These are phyloP conservation scores for Thermomucor indicae-seudaticae DNA, from an alignment of 371 early-diverging fungal species.

Conservation along the genomic window DNA sequence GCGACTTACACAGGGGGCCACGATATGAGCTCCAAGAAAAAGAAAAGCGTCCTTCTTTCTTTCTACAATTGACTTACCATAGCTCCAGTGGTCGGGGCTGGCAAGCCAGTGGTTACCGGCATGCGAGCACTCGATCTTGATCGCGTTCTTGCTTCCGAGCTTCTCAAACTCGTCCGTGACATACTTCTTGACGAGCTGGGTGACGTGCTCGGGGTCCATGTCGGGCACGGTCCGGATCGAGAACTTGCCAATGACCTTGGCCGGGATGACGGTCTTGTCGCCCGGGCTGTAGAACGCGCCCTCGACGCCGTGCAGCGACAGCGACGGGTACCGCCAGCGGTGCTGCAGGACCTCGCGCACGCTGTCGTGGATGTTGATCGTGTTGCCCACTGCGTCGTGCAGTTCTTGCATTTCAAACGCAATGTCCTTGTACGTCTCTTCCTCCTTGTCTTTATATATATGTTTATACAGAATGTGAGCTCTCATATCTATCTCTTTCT, in stretches of 20 bases:
- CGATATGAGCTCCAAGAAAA: not conserved
- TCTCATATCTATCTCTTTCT: no score
- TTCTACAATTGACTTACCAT: conserved; percentile 44
- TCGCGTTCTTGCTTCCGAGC: conserved; percentile 81
- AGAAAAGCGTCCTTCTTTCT: not conserved
- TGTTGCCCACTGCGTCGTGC: conserved; percentile 75
- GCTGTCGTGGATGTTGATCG: conserved; percentile 71
- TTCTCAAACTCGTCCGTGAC: conserved; percentile 81
- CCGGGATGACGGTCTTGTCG: conserved; percentile 96
- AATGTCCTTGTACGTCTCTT: conserved; percentile 76
- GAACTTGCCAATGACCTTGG: conserved; percentile 95
- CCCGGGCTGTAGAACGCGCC: conserved; percentile 94
- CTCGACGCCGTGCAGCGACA: conserved; percentile 95
- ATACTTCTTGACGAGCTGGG: conserved; percentile 69
- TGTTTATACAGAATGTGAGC: not conserved
- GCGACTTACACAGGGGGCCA: not conserved
- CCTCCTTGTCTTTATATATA: conserved; percentile 53
- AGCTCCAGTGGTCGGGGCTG: conserved; percentile 89
- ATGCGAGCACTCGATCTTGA: conserved; percentile 71
- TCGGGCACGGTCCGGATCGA: conserved; percentile 93
- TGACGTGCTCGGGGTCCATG: conserved; percentile 80
- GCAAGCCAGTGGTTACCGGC: conserved; percentile 94
- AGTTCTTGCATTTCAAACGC: conserved; percentile 81
- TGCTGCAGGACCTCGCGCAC: conserved; percentile 80
- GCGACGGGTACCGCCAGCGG: conserved; percentile 94